These are phyloP conservation scores for Aspergillus sparsus DNA, from an alignment of 495 filamentous ascomycete species.

Conservation along the genomic window DNA sequence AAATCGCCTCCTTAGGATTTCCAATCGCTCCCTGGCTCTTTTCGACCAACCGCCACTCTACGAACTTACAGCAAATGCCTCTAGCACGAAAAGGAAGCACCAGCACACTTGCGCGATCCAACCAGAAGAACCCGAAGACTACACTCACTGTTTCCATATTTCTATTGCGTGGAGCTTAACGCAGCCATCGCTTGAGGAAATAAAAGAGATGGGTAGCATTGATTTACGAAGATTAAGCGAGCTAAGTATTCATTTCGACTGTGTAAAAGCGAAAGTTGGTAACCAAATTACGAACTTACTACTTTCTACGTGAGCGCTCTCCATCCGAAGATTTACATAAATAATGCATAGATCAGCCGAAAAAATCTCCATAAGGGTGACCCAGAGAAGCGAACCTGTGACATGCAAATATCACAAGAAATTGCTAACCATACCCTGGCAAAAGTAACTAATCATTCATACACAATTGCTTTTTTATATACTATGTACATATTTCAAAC, in stretches of 20 bases:
- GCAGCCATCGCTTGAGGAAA: slow-evolving; percentile 29
- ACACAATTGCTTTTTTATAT: too few relatives aligned
- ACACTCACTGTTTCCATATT: slow-evolving; percentile 68
- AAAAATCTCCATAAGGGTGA: too few relatives aligned
- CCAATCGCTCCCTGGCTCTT: slow-evolving; percentile 59
- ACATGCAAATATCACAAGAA: too few relatives aligned
- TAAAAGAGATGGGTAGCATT: slow-evolving; percentile 36
- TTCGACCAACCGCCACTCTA: slow-evolving; percentile 79
- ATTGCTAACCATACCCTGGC: too few relatives aligned
- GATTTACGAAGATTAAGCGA: slow-evolving; percentile 26
- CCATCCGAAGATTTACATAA: slow-evolving; percentile 9
- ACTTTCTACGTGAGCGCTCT: slow-evolving; percentile 29
- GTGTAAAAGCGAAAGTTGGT: slow-evolving; percentile 74
- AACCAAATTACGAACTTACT: slow-evolving; percentile 63
- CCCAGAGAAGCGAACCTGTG: too few relatives aligned
- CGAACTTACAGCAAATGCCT: slow-evolving; percentile 16
- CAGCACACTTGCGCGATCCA: slow-evolving; percentile 8
- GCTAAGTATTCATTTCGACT: slow-evolving; percentile 35
- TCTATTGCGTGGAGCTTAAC: slow-evolving; percentile 75
- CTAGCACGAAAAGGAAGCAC: neutral
- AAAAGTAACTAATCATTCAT: too few relatives aligned
- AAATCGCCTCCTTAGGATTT: slow-evolving; percentile 60
- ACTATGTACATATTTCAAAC: too few relatives aligned
- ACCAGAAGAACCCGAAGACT: slow-evolving; percentile 29
- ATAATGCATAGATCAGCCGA: neutral